Conservation (phyloP, 1,284 basidiomycete genomes). For the Moesziomyces antarcticus region DNA sequence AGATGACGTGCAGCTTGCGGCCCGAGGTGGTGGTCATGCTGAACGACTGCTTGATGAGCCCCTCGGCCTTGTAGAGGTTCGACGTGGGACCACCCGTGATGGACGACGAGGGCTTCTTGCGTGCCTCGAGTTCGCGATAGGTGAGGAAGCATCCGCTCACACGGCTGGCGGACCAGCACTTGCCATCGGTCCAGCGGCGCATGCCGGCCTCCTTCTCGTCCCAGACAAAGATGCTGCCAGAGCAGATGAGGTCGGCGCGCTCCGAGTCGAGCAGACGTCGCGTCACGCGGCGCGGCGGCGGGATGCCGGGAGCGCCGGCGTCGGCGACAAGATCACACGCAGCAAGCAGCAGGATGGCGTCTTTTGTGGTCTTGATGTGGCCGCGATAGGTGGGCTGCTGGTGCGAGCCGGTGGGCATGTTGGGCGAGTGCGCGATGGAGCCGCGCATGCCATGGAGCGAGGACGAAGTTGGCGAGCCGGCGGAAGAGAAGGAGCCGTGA, state of each 20-base stretch:
- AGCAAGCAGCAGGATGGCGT: conserved; percentile 64
- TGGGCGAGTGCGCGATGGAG: conserved; percentile 16
- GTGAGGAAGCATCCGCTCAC: conserved; percentile 71
- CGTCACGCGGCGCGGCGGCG: conserved; percentile 59
- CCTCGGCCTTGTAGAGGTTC: conserved; percentile 66
- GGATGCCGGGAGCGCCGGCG: conserved; percentile 19
- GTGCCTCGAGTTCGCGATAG: conserved; percentile 68
- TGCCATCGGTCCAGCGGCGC: conserved; percentile 71
- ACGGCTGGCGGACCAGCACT: conserved; percentile 71
- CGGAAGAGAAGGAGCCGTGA: conserved; percentile 29
- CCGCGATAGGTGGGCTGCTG: conserved; percentile 64
- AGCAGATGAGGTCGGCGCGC: conserved; percentile 58
- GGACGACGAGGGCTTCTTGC: conserved; percentile 58
- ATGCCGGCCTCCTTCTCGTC: conserved; percentile 68
- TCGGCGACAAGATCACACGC: conserved; percentile 60
- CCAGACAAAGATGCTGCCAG: conserved; percentile 66
- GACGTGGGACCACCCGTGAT: conserved; percentile 52
- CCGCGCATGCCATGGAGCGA: conserved; percentile 30
- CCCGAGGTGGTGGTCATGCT: conserved; percentile 66
- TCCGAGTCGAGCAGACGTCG: conserved; percentile 64
- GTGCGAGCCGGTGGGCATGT: conserved; percentile 32
- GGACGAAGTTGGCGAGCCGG: conserved; percentile 20
- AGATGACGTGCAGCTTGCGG: conserved; percentile 66
- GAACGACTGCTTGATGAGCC: conserved; percentile 67
- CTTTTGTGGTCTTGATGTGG: conserved; percentile 63